Evolutionary conservation across 352 stramenopile genomes (phyloP), one percentile per base, ranked within the genome.

Genomic region (Globisporangium rhizosaccharum): DNA sequence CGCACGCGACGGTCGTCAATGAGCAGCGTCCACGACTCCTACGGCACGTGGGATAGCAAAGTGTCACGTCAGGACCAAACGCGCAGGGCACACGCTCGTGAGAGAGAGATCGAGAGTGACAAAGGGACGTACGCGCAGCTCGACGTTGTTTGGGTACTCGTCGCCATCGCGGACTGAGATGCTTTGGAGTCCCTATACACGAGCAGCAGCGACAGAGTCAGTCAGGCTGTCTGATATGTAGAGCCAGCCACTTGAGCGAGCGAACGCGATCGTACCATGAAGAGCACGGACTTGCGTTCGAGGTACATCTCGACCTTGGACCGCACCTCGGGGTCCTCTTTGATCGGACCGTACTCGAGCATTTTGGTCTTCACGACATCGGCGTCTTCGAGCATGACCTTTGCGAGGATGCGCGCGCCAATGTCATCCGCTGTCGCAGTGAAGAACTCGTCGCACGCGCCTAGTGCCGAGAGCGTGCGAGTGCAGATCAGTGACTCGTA

Each of bases 251-350:
- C 14, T 53, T 23, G 10, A 51, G 7, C 42, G 54, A 11, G 18
- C 23, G 14, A 41, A 23, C 42, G 23, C 3, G n/a, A 2, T 56
- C 59, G n/a, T 51, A 76, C 71, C 84, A 91, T 94, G 47, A 92
- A 94, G 18, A 92, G 71, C 42, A 91, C 82, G 0, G 84, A 90
- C 39, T 85, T 77, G n/a, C 79, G 68, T 51, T 92, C 84, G 28
- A 94, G 65, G 51, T 91, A 88, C 65, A 81, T 87, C 65, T 94
- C 84, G n/a, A 94, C 84, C 60, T 90, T 91, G 64, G 75, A 90
- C 42, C 84, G 77, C 20, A 94, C 80, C n/a, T 90, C 75, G 2
- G 84, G 82, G 63, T 94, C 84, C 61, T 88, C 84, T 50, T 90
- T 85, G 55, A 94, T 89, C 2, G 84, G 84, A 63, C 82, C 82